Evolutionary conservation across 2,329 filamentous ascomycete species (phyloP).

Genomic region (Penicillium hesseltinei): DNA sequence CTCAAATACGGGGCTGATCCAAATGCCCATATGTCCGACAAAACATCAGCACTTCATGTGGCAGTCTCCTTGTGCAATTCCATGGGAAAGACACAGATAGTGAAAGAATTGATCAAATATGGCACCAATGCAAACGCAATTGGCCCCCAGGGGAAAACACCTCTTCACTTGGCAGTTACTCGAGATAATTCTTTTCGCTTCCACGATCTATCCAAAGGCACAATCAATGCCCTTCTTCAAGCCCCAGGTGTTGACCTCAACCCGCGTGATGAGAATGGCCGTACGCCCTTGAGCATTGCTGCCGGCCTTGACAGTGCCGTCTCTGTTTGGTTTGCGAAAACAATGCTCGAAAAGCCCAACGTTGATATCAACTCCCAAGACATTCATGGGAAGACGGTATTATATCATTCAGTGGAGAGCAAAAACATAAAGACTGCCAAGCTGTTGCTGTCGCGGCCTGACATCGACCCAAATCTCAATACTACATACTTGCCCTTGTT

Average conservation of each 20-base stretch:
- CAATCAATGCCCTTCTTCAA: not conserved
- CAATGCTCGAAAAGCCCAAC: not conserved
- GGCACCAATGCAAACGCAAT: not conserved
- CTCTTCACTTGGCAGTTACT: not conserved
- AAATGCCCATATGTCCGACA: not conserved
- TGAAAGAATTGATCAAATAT: not conserved
- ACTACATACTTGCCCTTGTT: not conserved
- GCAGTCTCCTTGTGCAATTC: not conserved
- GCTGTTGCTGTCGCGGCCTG: not conserved
- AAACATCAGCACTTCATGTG: not conserved
- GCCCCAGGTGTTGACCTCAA: not conserved
- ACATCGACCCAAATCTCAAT: not conserved
- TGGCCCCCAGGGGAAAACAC: not conserved
- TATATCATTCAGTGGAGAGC: not conserved
- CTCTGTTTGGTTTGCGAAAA: not conserved
- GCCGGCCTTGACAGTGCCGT: not conserved
- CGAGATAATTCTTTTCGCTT: fast-evolving
- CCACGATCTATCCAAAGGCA: not conserved
- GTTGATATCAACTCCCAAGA: not conserved
- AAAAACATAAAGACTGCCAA: not conserved
- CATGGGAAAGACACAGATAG: not conserved
- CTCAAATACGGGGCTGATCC: not conserved
- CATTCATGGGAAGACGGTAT: not conserved
- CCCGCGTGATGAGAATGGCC: not conserved
- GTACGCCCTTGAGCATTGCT: not conserved